A percentile compares a stretch with the other conserved stretches of the same genome.
phyloP scores from a whole-genome alignment of 2,329 filamentous ascomycete species.

The Hymenoscyphus salicellus region DNA sequence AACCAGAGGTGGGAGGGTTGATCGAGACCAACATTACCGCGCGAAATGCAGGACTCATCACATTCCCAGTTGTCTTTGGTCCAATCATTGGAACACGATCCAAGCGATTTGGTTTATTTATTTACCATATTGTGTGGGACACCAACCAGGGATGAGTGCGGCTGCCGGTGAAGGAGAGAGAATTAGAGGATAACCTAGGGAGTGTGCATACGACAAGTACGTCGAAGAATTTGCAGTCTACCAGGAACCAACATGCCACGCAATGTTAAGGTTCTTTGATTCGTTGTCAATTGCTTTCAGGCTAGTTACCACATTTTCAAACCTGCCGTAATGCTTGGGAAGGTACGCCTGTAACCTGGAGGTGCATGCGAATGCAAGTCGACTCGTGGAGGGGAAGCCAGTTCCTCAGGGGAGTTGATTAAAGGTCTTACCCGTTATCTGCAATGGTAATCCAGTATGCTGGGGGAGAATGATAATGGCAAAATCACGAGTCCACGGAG shows the following conservation, averaged over 20 bases:
- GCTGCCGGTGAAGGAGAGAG: background rate
- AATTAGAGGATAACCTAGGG: background rate
- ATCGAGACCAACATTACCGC: background rate
- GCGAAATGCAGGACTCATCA: background rate
- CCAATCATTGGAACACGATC: conserved; percentile 1
- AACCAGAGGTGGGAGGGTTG: background rate
- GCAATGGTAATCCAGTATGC: background rate
- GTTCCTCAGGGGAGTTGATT: background rate
- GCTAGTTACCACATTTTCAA: background rate
- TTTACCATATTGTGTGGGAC: background rate
- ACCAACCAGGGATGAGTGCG: background rate
- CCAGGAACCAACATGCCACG: background rate
- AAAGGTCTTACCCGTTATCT: background rate
- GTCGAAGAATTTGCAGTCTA: background rate
- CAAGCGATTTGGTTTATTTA: background rate
- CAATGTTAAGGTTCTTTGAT: background rate
- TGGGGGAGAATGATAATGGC: background rate
- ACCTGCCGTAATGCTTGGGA: background rate
- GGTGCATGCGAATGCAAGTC: background rate
- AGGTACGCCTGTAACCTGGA: background rate
- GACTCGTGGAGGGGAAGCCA: background rate
- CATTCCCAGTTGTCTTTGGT: background rate
- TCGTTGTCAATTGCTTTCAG: background rate
- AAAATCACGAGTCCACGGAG: background rate
- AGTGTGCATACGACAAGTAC: background rate